A percentile compares a stretch with the other conserved stretches of the same genome.
Evolutionary conservation across 805 yeast species (phyloP).

Genomic region (Saturnispora dispora): DNA sequence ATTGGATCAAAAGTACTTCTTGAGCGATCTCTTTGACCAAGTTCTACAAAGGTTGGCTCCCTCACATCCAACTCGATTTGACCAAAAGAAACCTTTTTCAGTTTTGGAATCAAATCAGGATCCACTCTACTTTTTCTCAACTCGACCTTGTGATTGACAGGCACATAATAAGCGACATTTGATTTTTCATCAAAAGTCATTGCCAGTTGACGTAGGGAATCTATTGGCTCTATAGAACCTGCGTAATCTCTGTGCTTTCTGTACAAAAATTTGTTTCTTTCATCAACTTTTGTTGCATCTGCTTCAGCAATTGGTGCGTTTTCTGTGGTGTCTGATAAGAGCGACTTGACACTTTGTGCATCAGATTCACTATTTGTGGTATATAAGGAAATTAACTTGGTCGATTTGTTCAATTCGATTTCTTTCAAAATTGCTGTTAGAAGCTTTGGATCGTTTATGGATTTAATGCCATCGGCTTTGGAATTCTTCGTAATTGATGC

Average conservation of each 20-base stretch:
- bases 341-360: constrained; percentile 33
- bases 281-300: constrained; percentile 32
- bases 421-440: constrained; percentile 65
- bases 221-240: constrained; percentile 45
- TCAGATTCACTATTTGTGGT: constrained; percentile 34
- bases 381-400: constrained; percentile 65
- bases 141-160: constrained; percentile 67
- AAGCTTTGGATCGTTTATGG: constrained; percentile 29
- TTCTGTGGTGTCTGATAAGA: constrained; percentile 40
- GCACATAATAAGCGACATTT: constrained; percentile 62
- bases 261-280: constrained; percentile 38
- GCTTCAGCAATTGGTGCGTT: constrained; percentile 40
- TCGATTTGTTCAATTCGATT: constrained; percentile 55
- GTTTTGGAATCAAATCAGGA: constrained; percentile 43
- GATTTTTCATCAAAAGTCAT: constrained; percentile 50
- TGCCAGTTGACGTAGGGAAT: constrained; percentile 53
- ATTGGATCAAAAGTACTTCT: constrained; percentile 73
- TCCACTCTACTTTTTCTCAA: constrained; percentile 79
- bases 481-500: constrained; percentile 37
- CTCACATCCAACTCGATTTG: constrained; percentile 53
- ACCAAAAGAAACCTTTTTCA: constrained; percentile 51
- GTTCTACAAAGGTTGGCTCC: constrained; percentile 66
- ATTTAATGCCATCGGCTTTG: constrained; percentile 27
- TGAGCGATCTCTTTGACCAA: constrained; percentile 53
- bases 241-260: constrained; percentile 73